Evolutionary conservation across 352 stramenopile genomes (phyloP), one percentile per base, ranked within the genome.

Genomic region (Globisporangium nodosum): DNA sequence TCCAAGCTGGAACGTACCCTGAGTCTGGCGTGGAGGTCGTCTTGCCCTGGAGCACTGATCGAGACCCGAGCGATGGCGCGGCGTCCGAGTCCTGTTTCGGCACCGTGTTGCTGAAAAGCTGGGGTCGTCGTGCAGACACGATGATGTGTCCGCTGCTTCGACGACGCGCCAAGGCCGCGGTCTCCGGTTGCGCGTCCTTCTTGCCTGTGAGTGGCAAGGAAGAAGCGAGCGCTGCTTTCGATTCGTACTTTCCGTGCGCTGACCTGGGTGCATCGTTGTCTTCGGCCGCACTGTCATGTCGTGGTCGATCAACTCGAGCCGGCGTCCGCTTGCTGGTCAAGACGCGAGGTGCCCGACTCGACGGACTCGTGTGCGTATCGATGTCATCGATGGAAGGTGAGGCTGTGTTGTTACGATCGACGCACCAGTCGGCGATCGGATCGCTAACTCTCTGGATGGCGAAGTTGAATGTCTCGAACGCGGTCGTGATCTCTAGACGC

Each of bases 131-230:
- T 8, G 37, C 30, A 15, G 39, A 47, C 5, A 58, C 18, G 18
- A 63, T 47, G 31, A 65, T 65, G 18, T 65, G 54, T 18, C 46
- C 54, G 35, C 46, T 58, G 16, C 46, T 65, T 21, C 46, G 24
- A 7, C 58, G 49, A 27, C 39, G 24, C 13, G 47, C 37, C n/a
- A 49, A n/a, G 2, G 35, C 16, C 13, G 21, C 33, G 3, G 33
- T 42, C 3, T 56, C 40, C 11, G 48, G 24, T 18, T 62, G 21
- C 15, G 27, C 15, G 8, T 11, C 9, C 7, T 60, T 20, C 11
- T 53, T 60, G 20, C 2, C 33, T 11, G 21, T 3, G 21, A 53
- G 3, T n/a, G 42, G 45, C 11, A 15, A 35, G 20, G 7, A 8
- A 49, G 45, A 27, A 49, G 45, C 20, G 18, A 27, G 5, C 5